Percentiles rank a stretch among this genome's conserved stretches.
Conservation (phyloP, 1,284 basidiomycete species). For the Puccinia hordei region DNA sequence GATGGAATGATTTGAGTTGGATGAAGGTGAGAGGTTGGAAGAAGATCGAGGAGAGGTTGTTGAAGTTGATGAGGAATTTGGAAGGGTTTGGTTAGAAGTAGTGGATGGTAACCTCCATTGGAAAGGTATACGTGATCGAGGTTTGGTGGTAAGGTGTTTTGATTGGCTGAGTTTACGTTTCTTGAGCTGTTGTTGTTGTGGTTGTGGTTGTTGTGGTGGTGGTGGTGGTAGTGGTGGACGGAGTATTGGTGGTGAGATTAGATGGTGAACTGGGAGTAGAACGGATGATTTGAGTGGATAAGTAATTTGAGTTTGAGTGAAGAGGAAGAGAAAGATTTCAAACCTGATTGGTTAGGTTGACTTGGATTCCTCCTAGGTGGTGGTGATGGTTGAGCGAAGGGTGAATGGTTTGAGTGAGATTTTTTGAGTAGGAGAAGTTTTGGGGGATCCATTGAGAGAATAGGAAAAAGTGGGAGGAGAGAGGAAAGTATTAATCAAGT, state of each 20-base stretch:
- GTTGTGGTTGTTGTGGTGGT: not conserved
- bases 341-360: slow-evolving; percentile 9
- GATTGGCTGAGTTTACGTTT: slow-evolving; percentile 6
- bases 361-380: slow-evolving; percentile 14
- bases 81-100: not conserved
- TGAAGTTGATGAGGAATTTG: not conserved
- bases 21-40: not conserved
- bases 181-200: slow-evolving; percentile 19
- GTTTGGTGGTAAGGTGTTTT: not conserved
- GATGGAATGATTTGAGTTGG: not conserved
- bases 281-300: not conserved
- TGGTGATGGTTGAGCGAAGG: slow-evolving; percentile 20
- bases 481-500: too few species aligned
- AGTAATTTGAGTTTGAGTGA: not conserved
- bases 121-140: slow-evolving; percentile 20
- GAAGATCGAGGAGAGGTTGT: not conserved
- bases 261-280: not conserved
- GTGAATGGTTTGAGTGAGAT: slow-evolving; percentile 12
- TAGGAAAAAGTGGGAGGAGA: not conserved
- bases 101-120: slow-evolving; percentile 5
- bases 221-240: slow-evolving; percentile 16
- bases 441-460: not conserved
- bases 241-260: slow-evolving; percentile 11
- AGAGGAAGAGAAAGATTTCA: too few species aligned
- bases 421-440: not conserved